Base-by-base conservation (phyloP, 805 yeast genomes). In the Metschnikowia bowlesiae region DNA sequence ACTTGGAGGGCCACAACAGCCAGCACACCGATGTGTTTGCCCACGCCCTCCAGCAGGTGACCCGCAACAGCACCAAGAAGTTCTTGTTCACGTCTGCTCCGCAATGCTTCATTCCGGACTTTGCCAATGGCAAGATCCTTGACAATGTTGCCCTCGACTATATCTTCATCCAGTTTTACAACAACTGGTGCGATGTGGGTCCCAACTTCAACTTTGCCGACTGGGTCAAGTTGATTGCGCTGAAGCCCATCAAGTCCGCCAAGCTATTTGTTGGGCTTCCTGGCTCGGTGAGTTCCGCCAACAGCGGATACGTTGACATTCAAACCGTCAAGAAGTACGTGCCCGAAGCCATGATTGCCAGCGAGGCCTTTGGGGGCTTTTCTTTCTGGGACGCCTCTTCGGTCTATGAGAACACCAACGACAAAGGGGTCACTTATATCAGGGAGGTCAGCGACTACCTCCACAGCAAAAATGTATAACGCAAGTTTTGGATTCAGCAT, bases 1-100 rank as follows among this genome's bases (percentile, higher is more conserved):
- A 90, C 63, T 71, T 82, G 55, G 91, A 88, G 65, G 49, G 44
- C 3, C 29, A 11, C 1, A 51, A 45, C 45, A 74, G 73, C 47
- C 66, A 79, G 50, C 74, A 77, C 46, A 70, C 73, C 1, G 96
- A 96, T n/a, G 86, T 84, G 61, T 79, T 81, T 35, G 80, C 81
- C 4, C 67, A 80, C 50, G 79, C 73, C 8, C 39, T 44, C 29
- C 79, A 64, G 0, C 47, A 45, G 10, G 47, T 50, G 54, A 56
- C 51, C 45, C n/a, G 14, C 9, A 28, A 50, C 16, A 47, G 50
- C 22, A 31, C 85, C 42, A 86, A 83, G 67, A 59, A 68, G 30
- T 87, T 83, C 71, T 87, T 84, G 65, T 71, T 89, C 41, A 82
- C 95, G 47, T 96, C 96, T 56, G 92, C 97, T 54, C 97, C 97